These are phyloP conservation scores for Russula sp. DNA, from an alignment of 768 basidiomycete species.

Conservation along the genomic window DNA sequence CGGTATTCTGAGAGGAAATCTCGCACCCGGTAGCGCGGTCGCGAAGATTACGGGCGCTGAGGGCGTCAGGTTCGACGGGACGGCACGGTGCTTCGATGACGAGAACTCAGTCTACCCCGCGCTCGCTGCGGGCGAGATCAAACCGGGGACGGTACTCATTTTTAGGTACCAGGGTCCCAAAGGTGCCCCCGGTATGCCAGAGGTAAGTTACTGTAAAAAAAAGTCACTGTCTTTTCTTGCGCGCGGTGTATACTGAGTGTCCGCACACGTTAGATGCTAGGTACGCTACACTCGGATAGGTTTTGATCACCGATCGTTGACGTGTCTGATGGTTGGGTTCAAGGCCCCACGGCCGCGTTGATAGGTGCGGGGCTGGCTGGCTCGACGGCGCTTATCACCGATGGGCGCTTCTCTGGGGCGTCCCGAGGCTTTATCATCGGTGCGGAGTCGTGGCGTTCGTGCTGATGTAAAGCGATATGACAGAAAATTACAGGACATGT, in stretches of 20 bases:
- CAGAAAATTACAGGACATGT: conserved; percentile 47
- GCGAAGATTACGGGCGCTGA: conserved; percentile 95
- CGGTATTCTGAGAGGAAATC: conserved; percentile 82
- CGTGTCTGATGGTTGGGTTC: neutral
- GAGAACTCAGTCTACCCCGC: conserved; percentile 70
- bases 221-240: too few species aligned
- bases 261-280: conserved; percentile 43
- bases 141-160: conserved; percentile 69
- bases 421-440: conserved; percentile 64
- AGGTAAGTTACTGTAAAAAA: conserved; percentile 42
- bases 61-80: conserved; percentile 78
- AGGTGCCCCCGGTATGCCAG: conserved; percentile 91
- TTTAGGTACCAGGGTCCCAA: conserved; percentile 90
- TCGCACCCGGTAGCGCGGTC: conserved; percentile 83
- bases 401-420: conserved; percentile 87
- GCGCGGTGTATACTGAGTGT: conserved; percentile 2
- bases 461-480: neutral
- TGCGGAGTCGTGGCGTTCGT: conserved; percentile 28
- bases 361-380: conserved; percentile 80
- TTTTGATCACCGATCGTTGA: neutral
- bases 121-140: conserved; percentile 71
- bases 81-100: conserved; percentile 51
- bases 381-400: conserved; percentile 80
- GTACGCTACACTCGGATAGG: conserved; percentile 32
- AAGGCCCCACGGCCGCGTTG: conserved; percentile 78